These are phyloP conservation scores for Ceratobasidium sp. DNA, from an alignment of 1,284 basidiomycete species.

Conservation along the genomic window DNA sequence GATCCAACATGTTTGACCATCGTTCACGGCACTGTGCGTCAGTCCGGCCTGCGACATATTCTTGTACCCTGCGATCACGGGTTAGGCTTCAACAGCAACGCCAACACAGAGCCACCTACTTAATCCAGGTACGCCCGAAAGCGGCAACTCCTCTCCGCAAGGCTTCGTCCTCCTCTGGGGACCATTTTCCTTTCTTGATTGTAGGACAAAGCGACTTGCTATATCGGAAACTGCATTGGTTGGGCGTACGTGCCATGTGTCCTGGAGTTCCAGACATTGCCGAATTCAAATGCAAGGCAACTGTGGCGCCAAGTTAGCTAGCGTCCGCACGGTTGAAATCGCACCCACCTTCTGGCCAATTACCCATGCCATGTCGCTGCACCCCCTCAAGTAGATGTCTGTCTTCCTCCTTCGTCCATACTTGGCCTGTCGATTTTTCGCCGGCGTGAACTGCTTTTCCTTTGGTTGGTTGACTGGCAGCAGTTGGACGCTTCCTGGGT, in stretches of 20 bases:
- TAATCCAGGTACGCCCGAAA: conserved; percentile 43
- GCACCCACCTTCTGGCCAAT: conserved; percentile 43
- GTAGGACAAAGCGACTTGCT: conserved; percentile 45
- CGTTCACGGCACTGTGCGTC: conserved; percentile 47
- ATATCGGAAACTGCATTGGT: conserved; percentile 45
- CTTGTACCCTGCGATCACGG: conserved; percentile 30
- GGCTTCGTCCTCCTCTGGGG: conserved; percentile 44
- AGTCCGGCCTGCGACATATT: conserved; percentile 45
- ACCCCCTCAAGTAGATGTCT: conserved; percentile 40
- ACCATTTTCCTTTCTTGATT: conserved; percentile 44
- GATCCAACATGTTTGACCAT: conserved; percentile 46
- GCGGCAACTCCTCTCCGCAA: conserved; percentile 41
- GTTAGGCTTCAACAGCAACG: not conserved
- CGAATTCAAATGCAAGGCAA: conserved; percentile 40
- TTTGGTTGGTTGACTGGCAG: conserved; percentile 2
- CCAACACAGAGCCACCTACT: conserved; percentile 4
- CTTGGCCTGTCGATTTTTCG: not conserved
- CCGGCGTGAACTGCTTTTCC: not conserved
- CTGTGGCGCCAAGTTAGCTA: conserved; percentile 15
- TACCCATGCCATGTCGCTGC: conserved; percentile 43
- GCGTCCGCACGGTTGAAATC: not conserved
- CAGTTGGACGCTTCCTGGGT: not conserved
- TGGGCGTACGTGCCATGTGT: conserved; percentile 37
- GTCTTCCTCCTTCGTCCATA: conserved; percentile 47
- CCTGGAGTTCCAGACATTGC: conserved; percentile 23